Evolutionary conservation across 768 basidiomycete genomes (phyloP).

Genomic region (Gloeopeniophorella convolvens): DNA sequence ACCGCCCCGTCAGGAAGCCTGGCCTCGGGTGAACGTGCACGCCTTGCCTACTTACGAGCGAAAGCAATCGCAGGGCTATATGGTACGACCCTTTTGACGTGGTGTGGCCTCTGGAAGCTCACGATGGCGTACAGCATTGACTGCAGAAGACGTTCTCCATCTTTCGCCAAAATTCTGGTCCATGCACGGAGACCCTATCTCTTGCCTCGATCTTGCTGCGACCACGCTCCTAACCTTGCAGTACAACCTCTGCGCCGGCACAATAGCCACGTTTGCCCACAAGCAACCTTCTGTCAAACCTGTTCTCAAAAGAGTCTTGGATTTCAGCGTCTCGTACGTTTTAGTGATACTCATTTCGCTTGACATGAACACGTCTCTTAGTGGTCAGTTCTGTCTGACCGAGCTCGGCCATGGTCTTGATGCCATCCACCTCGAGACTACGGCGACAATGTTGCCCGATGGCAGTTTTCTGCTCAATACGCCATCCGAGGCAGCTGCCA

Average conservation of each 20-base stretch:
- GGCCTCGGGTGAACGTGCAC: not conserved
- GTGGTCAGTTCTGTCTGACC: slow-evolving; percentile 38
- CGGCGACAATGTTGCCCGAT: slow-evolving; percentile 32
- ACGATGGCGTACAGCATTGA: slow-evolving; percentile 23
- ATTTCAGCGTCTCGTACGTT: slow-evolving; percentile 28
- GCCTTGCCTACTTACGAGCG: slow-evolving; percentile 11
- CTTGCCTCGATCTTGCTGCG: slow-evolving; percentile 27
- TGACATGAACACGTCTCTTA: slow-evolving; percentile 7
- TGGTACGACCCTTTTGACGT: slow-evolving; percentile 19
- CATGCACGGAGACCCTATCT: slow-evolving; percentile 31
- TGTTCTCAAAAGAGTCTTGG: slow-evolving; percentile 27
- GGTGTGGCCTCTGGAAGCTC: not conserved
- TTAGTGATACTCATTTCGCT: not conserved
- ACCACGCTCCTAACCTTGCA: slow-evolving; percentile 33
- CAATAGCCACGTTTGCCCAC: slow-evolving; percentile 27
- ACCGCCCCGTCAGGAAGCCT: not conserved
- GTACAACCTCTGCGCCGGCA: slow-evolving; percentile 34
- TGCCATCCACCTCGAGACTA: slow-evolving; percentile 37
- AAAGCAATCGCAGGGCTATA: slow-evolving; percentile 8
- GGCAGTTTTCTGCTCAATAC: slow-evolving; percentile 37
- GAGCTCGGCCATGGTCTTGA: slow-evolving; percentile 45
- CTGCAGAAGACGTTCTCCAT: slow-evolving; percentile 29
- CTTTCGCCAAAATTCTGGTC: slow-evolving; percentile 34
- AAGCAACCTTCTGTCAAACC: slow-evolving; percentile 23
- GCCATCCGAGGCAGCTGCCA: slow-evolving; percentile 31